Percentiles rank a stretch among this genome's conserved stretches.
These are phyloP conservation scores for Xylaria sp. DNA, from an alignment of 2,329 filamentous ascomycete genomes.

Conservation along the genomic window DNA sequence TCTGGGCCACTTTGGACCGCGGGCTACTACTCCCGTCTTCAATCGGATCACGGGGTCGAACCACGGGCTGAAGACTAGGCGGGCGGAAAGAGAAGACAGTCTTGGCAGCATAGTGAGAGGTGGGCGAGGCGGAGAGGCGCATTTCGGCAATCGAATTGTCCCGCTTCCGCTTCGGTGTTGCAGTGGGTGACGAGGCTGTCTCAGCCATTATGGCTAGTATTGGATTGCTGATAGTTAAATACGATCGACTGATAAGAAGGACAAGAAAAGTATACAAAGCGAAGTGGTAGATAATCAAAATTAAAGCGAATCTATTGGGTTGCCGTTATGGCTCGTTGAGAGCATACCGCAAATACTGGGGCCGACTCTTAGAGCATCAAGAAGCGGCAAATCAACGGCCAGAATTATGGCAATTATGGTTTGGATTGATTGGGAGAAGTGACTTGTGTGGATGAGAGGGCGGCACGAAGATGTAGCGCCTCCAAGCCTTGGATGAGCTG, in stretches of 20 bases:
- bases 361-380: constrained; percentile 5
- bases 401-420: not conserved
- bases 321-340: not conserved
- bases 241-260: not conserved
- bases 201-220: constrained; percentile 37
- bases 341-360: constrained; percentile 6
- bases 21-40: constrained; percentile 64
- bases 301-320: not conserved
- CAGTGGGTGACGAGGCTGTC: constrained; percentile 39
- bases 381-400: constrained; percentile 21
- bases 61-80: constrained; percentile 39
- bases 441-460: not conserved
- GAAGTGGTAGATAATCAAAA: not conserved
- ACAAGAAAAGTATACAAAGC: not conserved
- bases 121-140: constrained; percentile 46
- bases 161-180: constrained; percentile 60
- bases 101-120: constrained; percentile 36
- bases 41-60: constrained; percentile 23
- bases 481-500: not conserved
- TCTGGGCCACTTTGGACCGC: constrained; percentile 61
- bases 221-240: not conserved
- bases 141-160: constrained; percentile 48
- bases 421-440: constrained; percentile 13
- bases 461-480: not conserved
- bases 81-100: constrained; percentile 58